Percentiles rank a stretch among this genome's conserved stretches.
These are phyloP conservation scores for Pichia occidentalis DNA, from an alignment of 805 yeast genomes.

Conservation along the genomic window DNA sequence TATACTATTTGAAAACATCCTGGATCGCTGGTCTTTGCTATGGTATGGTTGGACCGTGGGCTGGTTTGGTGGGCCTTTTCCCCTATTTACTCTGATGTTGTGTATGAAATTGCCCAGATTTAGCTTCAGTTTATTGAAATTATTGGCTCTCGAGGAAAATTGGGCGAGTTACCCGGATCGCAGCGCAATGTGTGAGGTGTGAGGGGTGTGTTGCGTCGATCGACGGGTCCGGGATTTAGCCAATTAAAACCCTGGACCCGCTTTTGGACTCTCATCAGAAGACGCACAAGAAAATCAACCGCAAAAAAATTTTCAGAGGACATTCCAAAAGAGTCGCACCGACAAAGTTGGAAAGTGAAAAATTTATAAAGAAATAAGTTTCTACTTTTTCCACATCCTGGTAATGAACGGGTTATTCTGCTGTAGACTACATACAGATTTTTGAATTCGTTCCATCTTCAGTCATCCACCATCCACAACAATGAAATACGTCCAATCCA, in stretches of 20 bases:
- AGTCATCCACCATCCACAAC: constrained; percentile 1
- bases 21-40: too few species aligned
- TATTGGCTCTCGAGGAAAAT: too few species aligned
- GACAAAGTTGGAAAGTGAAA: not conserved
- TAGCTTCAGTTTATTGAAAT: too few species aligned
- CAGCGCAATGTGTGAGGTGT: constrained; percentile 6
- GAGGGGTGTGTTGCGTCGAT: constrained; percentile 9
- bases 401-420: too few species aligned
- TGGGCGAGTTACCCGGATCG: not conserved
- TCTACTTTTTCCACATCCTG: too few species aligned
- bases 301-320: not conserved
- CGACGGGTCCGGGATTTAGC: not conserved
- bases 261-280: too few species aligned
- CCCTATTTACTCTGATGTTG: not conserved
- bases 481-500: constrained; percentile 61
- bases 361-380: constrained; percentile 1
- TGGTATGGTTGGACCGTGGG: too few species aligned
- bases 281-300: not conserved
- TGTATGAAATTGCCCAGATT: too few species aligned
- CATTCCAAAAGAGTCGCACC: constrained; percentile 9
- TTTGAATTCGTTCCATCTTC: not conserved
- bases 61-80: too few species aligned
- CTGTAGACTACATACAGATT: too few species aligned
- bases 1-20: constrained; percentile 1
- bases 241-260: too few species aligned